Conservation (phyloP, 768 basidiomycete species). For the Leccinum truebloodii region DNA sequence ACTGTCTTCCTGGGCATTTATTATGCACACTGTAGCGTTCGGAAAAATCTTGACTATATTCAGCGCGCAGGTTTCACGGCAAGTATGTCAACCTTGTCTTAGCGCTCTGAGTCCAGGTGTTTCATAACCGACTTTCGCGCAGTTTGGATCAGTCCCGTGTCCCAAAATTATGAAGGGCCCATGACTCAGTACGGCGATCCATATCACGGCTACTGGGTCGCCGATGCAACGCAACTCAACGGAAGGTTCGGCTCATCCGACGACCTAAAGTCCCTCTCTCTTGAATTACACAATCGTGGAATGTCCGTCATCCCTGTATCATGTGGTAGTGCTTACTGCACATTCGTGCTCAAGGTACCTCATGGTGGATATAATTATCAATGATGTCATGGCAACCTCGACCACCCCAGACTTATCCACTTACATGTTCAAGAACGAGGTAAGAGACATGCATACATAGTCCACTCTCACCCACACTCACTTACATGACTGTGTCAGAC, state of each 20-base stretch:
- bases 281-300: conserved; percentile 65
- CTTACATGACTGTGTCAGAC: conserved; percentile 39
- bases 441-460: conserved; percentile 25
- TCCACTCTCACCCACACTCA: not conserved
- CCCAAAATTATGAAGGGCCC: conserved; percentile 74
- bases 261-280: conserved; percentile 68
- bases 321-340: conserved; percentile 1
- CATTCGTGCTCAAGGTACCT: conserved; percentile 50
- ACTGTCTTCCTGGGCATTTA: no score
- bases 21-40: conserved; percentile 43
- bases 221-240: conserved; percentile 69
- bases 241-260: conserved; percentile 67
- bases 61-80: conserved; percentile 82
- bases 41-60: conserved; percentile 81
- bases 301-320: conserved; percentile 48
- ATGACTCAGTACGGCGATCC: conserved; percentile 74
- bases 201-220: conserved; percentile 87
- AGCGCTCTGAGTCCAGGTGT: no score
- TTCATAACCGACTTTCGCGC: not conserved
- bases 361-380: conserved; percentile 78
- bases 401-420: conserved; percentile 61
- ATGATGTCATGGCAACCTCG: conserved; percentile 79
- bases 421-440: conserved; percentile 69
- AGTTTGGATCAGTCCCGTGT: conserved; percentile 87
- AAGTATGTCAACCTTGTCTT: conserved; percentile 36